phyloP scores from a whole-genome alignment of 2,329 filamentous ascomycete species.

The Colletotrichum cereale region DNA sequence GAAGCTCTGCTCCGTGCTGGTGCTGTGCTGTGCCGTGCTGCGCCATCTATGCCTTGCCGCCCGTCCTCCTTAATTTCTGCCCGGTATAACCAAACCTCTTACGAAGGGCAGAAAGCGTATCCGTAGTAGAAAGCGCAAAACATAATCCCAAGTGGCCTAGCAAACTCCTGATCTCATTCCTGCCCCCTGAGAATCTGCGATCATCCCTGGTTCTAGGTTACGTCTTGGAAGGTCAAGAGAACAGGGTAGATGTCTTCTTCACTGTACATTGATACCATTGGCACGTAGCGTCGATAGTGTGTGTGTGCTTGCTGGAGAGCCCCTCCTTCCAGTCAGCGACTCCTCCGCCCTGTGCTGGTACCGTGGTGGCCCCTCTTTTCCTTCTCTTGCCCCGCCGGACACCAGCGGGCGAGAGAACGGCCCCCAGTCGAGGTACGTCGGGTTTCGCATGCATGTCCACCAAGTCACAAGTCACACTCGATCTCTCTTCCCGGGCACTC shows the following conservation, averaged over 20 bases:
- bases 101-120: slow-evolving; percentile 5
- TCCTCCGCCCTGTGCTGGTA: neutral
- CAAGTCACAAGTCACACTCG: neutral
- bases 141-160: neutral
- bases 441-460: neutral
- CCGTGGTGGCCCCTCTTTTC: neutral
- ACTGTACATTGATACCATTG: neutral
- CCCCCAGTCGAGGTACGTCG: neutral
- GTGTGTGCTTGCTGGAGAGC: neutral
- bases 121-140: slow-evolving; percentile 2
- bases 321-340: neutral
- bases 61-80: neutral
- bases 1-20: neutral
- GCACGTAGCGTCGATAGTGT: slow-evolving; percentile 3
- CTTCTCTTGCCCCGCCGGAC: slow-evolving; percentile 1
- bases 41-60: neutral
- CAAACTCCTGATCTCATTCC: neutral
- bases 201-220: slow-evolving; percentile 2
- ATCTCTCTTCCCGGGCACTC: neutral
- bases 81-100: neutral
- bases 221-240: neutral
- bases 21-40: neutral
- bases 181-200: neutral
- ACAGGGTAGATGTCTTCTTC: neutral
- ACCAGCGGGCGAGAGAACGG: neutral